A percentile compares a stretch with the other conserved stretches of the same genome.
Conservation (phyloP, 2,329 filamentous ascomycete genomes). For the Salinomyces thailandicus region DNA sequence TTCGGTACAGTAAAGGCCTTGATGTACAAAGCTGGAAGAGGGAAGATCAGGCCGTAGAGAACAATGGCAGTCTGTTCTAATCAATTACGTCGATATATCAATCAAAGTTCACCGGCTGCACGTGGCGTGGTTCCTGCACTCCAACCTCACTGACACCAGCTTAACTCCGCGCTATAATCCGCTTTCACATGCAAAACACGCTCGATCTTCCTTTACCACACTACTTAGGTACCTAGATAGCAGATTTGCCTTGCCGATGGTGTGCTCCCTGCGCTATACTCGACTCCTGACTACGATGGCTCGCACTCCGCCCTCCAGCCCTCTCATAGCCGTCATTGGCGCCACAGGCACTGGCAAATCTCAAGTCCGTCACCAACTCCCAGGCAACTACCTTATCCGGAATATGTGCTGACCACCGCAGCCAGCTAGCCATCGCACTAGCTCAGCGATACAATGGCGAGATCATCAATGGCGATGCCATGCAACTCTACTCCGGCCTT, state of each 20-base stretch:
- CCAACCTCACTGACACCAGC: too few relatives aligned
- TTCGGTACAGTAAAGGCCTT: too few relatives aligned
- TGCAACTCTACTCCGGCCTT: constrained; percentile 90
- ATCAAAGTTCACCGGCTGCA: not conserved
- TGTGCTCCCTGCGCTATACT: not conserved
- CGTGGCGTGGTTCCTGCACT: too few relatives aligned
- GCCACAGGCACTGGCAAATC: constrained; percentile 92
- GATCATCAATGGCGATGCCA: constrained; percentile 92
- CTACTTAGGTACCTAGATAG: too few relatives aligned
- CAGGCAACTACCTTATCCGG: too few relatives aligned
- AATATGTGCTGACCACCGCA: constrained; percentile 29
- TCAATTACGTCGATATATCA: not conserved
- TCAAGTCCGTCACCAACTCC: constrained; percentile 48
- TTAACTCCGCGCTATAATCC: too few relatives aligned
- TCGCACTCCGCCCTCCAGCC: constrained; percentile 26
- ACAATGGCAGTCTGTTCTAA: not conserved
- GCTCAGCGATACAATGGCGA: constrained; percentile 79
- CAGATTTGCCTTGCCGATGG: too few relatives aligned
- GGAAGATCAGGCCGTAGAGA: too few relatives aligned
- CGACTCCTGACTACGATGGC: constrained; percentile 10
- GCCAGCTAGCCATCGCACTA: constrained; percentile 77
- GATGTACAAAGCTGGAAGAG: too few relatives aligned
- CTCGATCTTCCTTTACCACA: not conserved
- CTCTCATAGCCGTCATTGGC: constrained; percentile 72
- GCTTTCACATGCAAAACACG: constrained; percentile 1